Base-by-base conservation (phyloP, 1,139 yeast genomes). In the Scheffersomyces segobiensis region DNA sequence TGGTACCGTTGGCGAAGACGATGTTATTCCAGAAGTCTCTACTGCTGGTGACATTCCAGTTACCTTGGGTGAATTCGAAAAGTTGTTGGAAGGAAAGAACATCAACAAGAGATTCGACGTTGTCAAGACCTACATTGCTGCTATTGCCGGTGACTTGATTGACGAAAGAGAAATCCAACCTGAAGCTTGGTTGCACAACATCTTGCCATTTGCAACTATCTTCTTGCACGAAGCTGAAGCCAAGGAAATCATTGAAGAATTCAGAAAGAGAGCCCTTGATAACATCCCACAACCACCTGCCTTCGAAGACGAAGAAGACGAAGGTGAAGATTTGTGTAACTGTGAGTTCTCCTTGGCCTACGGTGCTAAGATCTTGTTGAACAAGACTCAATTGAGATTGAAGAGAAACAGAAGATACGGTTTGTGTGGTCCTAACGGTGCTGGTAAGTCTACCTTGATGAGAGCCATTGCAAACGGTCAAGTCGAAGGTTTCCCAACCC, bases 321-420 rank as follows among this genome's bases (percentile, higher is more conserved):
- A 95, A 77, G 99, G 99, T 85, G 99, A 95, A 86, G 99, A 95
- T 78, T 87, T 95, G 78, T 95, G 99, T 89, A 95, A 95, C 96
- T 93, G 98, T 89, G 98, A 95, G 88, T 95, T 95, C 92, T 95
- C 99, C 65, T 88, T 95, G 77, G 99, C 99, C 80, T 95, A 95
- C 81, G 99, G 99, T 93, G 99, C 99, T 75, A 93, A 93, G 93
- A 95, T 95, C 87, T 88, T 95, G 85, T 91, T 95, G 82, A 95
- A 95, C 93, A 93, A 96, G 85, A 95, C 99, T 72, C 98, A 95
- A 86, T 89, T 95, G 81, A 92, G 98, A 85, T 91, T 95, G 80
- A 95, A 93, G 96, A 92, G 98, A 86, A 96, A 91, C 85, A 93
- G 98, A 86, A 91, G 99, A 86, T 95, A 95, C 80, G 99, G 99